Evolutionary conservation across 305 asterid species (phyloP).

Genomic region (Fraxinus latifolia): DNA sequence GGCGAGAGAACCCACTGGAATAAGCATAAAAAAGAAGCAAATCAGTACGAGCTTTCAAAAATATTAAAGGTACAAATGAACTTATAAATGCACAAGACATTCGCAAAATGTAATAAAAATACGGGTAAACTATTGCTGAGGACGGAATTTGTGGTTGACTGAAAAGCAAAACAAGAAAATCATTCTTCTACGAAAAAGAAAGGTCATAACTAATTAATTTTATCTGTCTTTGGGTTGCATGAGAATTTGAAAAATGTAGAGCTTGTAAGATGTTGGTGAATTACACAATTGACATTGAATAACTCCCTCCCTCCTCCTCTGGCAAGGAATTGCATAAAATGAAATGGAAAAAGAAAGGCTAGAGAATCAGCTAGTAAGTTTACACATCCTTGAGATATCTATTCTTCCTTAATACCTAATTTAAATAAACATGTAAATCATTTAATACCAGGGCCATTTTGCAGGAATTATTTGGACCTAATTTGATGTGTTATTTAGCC

Average conservation of each 20-base stretch:
- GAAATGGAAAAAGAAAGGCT: background rate
- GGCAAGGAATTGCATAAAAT: background rate
- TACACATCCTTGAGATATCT: background rate
- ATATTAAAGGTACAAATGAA: background rate
- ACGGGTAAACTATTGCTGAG: background rate
- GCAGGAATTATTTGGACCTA: background rate
- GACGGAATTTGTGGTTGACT: background rate
- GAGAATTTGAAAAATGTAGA: background rate
- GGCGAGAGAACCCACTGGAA: conserved; percentile 65
- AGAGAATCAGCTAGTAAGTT: background rate
- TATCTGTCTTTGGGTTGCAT: background rate
- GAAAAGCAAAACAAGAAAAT: background rate
- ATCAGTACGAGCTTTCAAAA: background rate
- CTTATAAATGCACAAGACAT: conserved; percentile 9
- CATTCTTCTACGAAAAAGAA: background rate
- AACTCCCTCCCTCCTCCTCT: background rate
- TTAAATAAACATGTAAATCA: background rate
- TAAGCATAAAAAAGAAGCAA: conserved; percentile 16
- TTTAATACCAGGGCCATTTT: background rate
- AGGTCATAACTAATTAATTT: background rate
- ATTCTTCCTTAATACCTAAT: background rate
- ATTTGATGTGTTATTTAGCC: background rate
- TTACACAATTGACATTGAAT: background rate
- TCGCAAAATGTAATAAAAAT: background rate
- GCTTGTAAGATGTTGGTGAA: background rate